Percentiles rank a stretch among this genome's conserved stretches.
phyloP scores from a whole-genome alignment of 495 filamentous ascomycete genomes.

The Jackrogersella minutella region DNA sequence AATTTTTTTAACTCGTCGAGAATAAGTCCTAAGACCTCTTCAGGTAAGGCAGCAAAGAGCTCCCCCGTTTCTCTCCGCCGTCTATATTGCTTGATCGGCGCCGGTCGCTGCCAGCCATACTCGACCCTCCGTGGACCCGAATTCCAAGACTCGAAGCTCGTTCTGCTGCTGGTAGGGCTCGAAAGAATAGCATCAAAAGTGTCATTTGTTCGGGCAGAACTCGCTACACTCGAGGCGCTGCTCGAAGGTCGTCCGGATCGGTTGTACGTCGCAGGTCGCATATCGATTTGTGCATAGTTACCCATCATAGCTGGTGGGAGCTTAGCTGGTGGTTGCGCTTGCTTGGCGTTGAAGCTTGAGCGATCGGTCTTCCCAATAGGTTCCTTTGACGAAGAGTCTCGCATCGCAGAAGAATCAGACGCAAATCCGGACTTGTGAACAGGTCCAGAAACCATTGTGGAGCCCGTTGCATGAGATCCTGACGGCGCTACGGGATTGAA shows the following conservation, averaged over 20 bases:
- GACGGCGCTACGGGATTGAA: constrained; percentile 15
- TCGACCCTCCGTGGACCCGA: constrained; percentile 38
- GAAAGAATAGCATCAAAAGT: constrained; percentile 44
- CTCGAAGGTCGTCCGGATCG: constrained; percentile 32
- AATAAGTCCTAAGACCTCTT: constrained; percentile 65
- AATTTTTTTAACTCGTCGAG: constrained; percentile 55
- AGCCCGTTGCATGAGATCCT: constrained; percentile 17
- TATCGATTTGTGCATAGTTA: constrained; percentile 45
- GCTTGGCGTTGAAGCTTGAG: constrained; percentile 29
- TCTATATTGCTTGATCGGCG: constrained; percentile 48
- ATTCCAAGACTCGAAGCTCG: constrained; percentile 53
- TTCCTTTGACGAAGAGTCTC: constrained; percentile 11
- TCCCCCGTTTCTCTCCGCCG: constrained; percentile 53
- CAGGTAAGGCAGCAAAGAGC: constrained; percentile 63
- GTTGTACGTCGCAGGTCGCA: constrained; percentile 33
- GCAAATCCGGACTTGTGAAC: constrained; percentile 26
- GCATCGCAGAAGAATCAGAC: constrained; percentile 25
- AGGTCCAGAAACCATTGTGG: constrained; percentile 30
- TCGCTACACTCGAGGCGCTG: constrained; percentile 40
- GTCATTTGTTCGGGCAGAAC: constrained; percentile 37
- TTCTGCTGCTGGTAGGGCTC: constrained; percentile 49
- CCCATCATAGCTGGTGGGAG: constrained; percentile 39
- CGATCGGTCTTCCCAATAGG: constrained; percentile 23
- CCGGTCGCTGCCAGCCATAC: constrained; percentile 51
- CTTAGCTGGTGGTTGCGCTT: constrained; percentile 25